Percentiles rank a stretch among this genome's conserved stretches.
Evolutionary conservation across 805 yeast species (phyloP).

Genomic region (Sugiyamaella mastotermitis): DNA sequence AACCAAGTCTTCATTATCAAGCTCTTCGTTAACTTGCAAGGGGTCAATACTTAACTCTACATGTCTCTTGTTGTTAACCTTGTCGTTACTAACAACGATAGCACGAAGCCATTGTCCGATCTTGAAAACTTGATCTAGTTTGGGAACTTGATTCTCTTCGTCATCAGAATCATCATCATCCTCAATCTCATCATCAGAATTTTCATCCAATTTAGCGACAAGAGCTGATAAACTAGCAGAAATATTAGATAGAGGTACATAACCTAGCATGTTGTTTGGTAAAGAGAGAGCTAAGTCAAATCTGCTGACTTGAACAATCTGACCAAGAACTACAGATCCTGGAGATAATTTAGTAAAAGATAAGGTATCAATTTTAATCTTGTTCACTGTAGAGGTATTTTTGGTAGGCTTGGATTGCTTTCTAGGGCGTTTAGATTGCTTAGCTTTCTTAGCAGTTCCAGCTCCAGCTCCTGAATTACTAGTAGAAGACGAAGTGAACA

Average conservation of each 20-base stretch:
- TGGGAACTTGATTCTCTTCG: conserved; percentile 41
- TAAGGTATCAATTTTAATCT: conserved; percentile 56
- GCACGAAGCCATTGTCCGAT: conserved; percentile 88
- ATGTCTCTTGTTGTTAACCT: conserved; percentile 46
- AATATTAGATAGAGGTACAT: conserved; percentile 65
- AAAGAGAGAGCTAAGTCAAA: conserved; percentile 64
- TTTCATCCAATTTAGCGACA: conserved; percentile 48
- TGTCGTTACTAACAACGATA: conserved; percentile 53
- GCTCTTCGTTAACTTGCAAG: conserved; percentile 51
- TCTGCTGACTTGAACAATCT: conserved; percentile 53
- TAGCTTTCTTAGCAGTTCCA: conserved; percentile 3
- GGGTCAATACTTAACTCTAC: conserved; percentile 74
- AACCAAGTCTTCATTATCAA: conserved; percentile 48
- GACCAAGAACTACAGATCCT: conserved; percentile 76
- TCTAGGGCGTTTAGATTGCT: conserved; percentile 34
- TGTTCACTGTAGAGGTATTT: conserved; percentile 20
- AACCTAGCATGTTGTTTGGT: conserved; percentile 78
- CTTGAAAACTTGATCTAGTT: conserved; percentile 46
- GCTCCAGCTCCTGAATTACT: neutral
- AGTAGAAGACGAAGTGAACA: conserved; percentile 41
- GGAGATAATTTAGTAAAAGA: conserved; percentile 56
- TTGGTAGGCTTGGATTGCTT: conserved; percentile 26
- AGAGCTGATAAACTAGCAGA: conserved; percentile 54
- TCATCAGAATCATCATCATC: conserved; percentile 38
- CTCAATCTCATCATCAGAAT: conserved; percentile 32